Evolutionary conservation across 2,329 filamentous ascomycete species (phyloP).

Genomic region (Hysterium pulicare): DNA sequence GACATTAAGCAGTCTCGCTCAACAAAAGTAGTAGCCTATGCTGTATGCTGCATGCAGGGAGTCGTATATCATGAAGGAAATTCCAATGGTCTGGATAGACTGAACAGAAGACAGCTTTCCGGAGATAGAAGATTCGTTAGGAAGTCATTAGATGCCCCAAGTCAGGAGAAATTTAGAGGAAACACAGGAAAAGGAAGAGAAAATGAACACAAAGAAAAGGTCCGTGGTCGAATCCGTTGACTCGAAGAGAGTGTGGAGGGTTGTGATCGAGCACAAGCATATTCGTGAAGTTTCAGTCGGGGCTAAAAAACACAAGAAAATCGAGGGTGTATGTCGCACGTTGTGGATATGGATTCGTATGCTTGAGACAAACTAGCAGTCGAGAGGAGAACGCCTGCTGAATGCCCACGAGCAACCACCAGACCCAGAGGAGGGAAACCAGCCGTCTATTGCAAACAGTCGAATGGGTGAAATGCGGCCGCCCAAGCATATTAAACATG

Average conservation of each 20-base stretch:
- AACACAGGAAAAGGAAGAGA: conserved; percentile 29
- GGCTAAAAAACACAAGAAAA: conserved; percentile 5
- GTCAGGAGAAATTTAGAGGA: conserved; percentile 25
- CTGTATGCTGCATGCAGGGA: conserved; percentile 33
- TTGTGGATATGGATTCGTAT: conserved; percentile 3
- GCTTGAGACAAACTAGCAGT: conserved; percentile 9
- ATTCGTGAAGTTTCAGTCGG: conserved; percentile 3
- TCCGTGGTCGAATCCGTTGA: conserved; percentile 1
- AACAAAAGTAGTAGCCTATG: conserved; percentile 20
- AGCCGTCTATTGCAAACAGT: conserved; percentile 21
- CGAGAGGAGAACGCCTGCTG: conserved; percentile 17
- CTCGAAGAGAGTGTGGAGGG: conserved; percentile 12
- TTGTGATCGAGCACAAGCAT: conserved; percentile 5
- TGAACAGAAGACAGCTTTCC: conserved; percentile 15
- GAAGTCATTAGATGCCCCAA: conserved; percentile 33
- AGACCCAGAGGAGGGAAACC: conserved; percentile 14
- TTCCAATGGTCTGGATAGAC: conserved; percentile 24
- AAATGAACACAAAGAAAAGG: conserved; percentile 27
- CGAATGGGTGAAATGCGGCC: conserved; percentile 17
- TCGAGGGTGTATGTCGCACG: conserved; percentile 10
- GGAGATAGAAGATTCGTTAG: conserved; percentile 30
- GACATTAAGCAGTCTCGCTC: conserved; percentile 23
- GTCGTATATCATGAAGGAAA: conserved; percentile 34
- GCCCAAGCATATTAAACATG: conserved; percentile 13
- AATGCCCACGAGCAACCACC: conserved; percentile 15